Evolutionary conservation across 176 grass and related monocot genomes (phyloP), one percentile per base, ranked within the genome.

Genomic region (Thalia dealbata): DNA sequence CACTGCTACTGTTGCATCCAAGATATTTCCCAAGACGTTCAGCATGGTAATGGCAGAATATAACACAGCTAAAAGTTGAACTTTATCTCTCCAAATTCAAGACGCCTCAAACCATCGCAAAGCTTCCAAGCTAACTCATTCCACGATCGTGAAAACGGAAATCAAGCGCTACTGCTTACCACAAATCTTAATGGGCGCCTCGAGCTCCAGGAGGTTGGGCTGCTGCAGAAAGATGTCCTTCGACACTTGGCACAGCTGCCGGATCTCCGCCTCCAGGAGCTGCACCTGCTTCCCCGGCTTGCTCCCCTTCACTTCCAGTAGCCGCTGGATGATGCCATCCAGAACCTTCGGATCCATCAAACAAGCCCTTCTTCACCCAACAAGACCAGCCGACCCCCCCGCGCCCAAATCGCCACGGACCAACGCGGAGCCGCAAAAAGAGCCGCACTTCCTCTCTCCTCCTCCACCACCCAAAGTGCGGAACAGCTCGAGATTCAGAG

Each of bases 101-200:
- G 32, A 38, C 32, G 32, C 32, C 32, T 38, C 32, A 38, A 63
- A 28, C 23, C 16, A 58, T 58, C 29, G 10, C 60, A 63, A 63
- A 28, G 23, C 25, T 28, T 11, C 61, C 14, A 3, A 14, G 19
- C 22, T 9, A 63, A 63, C 61, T 28, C 22, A 48, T 65, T 16
- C 48, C 32, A 26, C 50, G 68, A 70, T 46, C 56, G 60, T 68
- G 50, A 79, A 81, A 72, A 69, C 48, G 13, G 10, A 74, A 60
- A 58, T 29, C 14, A 50, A 15, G 3, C 15, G 23, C 65, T 11
- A 45, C 62, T 18, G 67, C 26, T 58, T 67, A 85, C 83, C 83
- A 14, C 83, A 85, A 79, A 85, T 85, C 78, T 85, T 85, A 32
- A 85, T 85, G 4, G 83, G 83, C 46, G 83, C 78, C 83, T 77